A percentile compares a stretch with the other conserved stretches of the same genome.
Conservation (phyloP, 2,329 filamentous ascomycete genomes). For the Aspergillus thermomutatus region DNA sequence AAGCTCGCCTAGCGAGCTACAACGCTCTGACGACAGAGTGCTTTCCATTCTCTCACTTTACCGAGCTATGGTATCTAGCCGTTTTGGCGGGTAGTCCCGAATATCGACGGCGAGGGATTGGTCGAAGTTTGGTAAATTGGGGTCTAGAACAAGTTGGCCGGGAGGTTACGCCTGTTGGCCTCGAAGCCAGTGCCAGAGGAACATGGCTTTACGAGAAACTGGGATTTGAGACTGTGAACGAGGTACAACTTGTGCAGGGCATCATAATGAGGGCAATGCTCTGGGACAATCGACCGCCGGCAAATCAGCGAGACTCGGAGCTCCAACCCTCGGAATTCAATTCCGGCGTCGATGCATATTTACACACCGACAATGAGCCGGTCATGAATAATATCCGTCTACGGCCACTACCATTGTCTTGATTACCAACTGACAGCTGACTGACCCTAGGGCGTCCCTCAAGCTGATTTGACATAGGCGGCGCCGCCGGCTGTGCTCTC, state of each 20-base stretch:
- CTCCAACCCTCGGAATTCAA: too few relatives aligned
- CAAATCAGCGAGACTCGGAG: too few relatives aligned
- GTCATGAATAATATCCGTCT: too few relatives aligned
- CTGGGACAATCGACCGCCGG: not conserved
- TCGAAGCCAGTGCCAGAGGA: constrained; percentile 8
- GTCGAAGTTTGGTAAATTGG: constrained; percentile 15
- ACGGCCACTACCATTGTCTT: too few relatives aligned
- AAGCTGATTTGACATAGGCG: constrained; percentile 39
- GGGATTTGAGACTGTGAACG: constrained; percentile 6
- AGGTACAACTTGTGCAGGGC: not conserved
- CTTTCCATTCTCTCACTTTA: constrained; percentile 3
- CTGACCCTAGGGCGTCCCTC: not conserved
- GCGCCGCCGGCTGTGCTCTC: constrained; percentile 58
- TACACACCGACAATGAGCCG: too few relatives aligned
- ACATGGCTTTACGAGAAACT: constrained; percentile 4
- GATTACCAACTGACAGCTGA: not conserved
- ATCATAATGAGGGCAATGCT: constrained; percentile 10
- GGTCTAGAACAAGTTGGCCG: constrained; percentile 13
- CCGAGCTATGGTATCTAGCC: constrained; percentile 11
- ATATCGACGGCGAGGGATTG: constrained; percentile 13
- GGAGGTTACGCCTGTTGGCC: constrained; percentile 13
- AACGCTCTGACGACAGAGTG: not conserved
- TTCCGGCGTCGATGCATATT: too few relatives aligned
- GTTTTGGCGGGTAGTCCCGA: constrained; percentile 13
- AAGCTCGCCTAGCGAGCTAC: constrained; percentile 3